A percentile compares a stretch with the other conserved stretches of the same genome.
phyloP scores from a whole-genome alignment of 305 asterid species.

The Solanum hybrid region DNA sequence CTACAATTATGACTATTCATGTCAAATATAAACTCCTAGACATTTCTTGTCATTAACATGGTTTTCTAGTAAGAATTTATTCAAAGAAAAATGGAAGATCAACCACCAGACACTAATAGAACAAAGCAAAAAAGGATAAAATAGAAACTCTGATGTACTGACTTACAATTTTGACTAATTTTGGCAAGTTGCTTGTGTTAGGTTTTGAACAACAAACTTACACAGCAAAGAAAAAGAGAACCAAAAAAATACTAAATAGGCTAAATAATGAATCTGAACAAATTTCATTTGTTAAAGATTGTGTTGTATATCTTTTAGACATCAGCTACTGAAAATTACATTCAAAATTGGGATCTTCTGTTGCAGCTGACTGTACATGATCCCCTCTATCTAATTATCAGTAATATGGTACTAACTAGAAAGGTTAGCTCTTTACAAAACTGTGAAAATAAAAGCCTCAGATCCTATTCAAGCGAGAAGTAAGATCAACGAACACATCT shows the following conservation, averaged over 20 bases:
- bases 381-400: background rate
- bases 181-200: background rate
- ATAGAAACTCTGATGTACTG: background rate
- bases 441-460: background rate
- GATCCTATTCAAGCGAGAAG: conserved; percentile 41
- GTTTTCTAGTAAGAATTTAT: background rate
- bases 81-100: background rate
- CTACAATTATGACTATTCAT: background rate
- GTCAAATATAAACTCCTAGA: background rate
- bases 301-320: background rate
- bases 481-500: conserved; percentile 47
- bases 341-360: background rate
- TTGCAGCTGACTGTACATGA: background rate
- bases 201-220: background rate
- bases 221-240: background rate
- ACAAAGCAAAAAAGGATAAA: background rate
- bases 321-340: background rate
- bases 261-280: background rate
- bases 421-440: background rate
- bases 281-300: background rate
- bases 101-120: background rate
- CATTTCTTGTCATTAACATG: background rate
- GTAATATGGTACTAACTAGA: background rate
- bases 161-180: background rate
- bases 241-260: background rate